Conservation (phyloP, 169 alveolate species). For the Plasmodium fragile region DNA sequence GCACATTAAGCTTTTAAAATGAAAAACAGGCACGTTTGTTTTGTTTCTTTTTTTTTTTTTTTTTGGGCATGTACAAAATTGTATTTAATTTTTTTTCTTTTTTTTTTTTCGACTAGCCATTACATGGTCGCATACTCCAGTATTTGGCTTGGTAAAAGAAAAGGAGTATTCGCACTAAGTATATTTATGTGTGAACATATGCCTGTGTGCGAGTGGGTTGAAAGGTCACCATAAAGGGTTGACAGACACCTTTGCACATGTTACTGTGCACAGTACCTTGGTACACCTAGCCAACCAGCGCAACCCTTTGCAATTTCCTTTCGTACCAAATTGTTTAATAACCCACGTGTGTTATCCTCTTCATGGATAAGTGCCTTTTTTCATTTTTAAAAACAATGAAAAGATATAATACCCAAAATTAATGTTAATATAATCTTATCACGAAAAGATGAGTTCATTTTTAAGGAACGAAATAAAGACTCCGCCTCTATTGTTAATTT, state of each 20-base stretch:
- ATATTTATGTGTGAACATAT: neutral
- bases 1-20: constrained; percentile 35
- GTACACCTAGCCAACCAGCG: neutral
- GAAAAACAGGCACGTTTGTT: neutral
- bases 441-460: neutral
- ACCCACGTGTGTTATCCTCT: neutral
- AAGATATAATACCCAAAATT: neutral
- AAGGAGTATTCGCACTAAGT: neutral
- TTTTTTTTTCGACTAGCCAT: neutral
- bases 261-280: neutral
- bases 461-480: neutral
- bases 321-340: neutral
- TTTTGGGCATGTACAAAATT: neutral
- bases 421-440: neutral
- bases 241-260: neutral
- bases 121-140: neutral
- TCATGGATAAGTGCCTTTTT: neutral
- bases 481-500: neutral
- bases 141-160: constrained; percentile 4
- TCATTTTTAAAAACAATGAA: neutral
- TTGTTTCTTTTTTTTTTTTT: neutral
- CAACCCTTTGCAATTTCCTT: neutral
- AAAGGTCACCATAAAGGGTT: neutral
- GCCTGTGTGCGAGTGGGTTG: neutral
- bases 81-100: neutral